Percentiles rank a stretch among this genome's conserved stretches.
Conservation (phyloP, 495 filamentous ascomycete genomes). For the Trichoderma virens region DNA sequence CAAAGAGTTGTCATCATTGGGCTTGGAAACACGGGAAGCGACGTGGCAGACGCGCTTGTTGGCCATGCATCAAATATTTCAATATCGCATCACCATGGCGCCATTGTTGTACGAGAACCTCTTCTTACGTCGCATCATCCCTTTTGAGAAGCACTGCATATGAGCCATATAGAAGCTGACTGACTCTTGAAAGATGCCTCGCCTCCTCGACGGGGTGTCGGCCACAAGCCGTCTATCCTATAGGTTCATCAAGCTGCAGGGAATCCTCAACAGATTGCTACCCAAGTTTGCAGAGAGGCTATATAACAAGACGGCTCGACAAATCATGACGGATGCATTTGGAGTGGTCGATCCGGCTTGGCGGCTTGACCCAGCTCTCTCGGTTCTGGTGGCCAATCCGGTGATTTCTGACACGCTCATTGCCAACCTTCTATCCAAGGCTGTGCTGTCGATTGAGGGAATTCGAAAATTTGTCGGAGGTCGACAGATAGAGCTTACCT, state of each 20-base stretch:
- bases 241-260: slow-evolving; percentile 13
- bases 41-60: slow-evolving; percentile 11
- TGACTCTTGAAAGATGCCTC: neutral
- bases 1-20: slow-evolving; percentile 17
- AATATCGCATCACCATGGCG: slow-evolving; percentile 16
- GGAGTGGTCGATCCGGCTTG: slow-evolving; percentile 14
- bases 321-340: slow-evolving; percentile 15
- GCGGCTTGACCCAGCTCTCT: slow-evolving; percentile 15
- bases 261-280: neutral
- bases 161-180: neutral
- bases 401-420: slow-evolving; percentile 17
- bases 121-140: neutral
- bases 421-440: slow-evolving; percentile 14
- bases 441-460: slow-evolving; percentile 16
- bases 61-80: slow-evolving; percentile 15
- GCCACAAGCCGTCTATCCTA: slow-evolving; percentile 15
- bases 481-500: slow-evolving; percentile 14
- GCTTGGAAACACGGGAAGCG: slow-evolving; percentile 16
- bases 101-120: slow-evolving; percentile 11
- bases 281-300: slow-evolving; percentile 11
- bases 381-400: slow-evolving; percentile 15
- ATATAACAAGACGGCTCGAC: slow-evolving; percentile 13
- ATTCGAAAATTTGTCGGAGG: slow-evolving; percentile 17
- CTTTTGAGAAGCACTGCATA: too few relatives aligned
- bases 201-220: slow-evolving; percentile 15